Evolutionary conservation across 768 basidiomycete species (phyloP), one percentile per base, ranked within the genome.

Genomic region (Leucosporidium yakuticum): DNA sequence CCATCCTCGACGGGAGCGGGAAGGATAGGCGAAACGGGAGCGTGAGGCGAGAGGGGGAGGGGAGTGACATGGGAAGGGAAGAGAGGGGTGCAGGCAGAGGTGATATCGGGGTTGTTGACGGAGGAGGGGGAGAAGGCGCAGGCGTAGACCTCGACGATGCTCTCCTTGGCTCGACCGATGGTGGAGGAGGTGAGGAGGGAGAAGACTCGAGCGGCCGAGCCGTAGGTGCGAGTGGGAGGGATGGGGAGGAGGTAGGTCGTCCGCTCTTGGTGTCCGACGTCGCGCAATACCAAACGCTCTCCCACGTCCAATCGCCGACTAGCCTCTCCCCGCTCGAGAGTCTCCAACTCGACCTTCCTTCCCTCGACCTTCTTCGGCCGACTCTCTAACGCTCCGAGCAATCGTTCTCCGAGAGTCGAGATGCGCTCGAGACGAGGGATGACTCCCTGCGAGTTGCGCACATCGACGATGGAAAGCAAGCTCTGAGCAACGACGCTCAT

Each of bases 401-500:
- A 63, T 0, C 68, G 48, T 4, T n/a, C 29, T 19, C 44, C 29
- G 55, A 73, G 60, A 21, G 44, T 55, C 0, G 20, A 6, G 15
- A 73, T 36, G 4, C 71, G 65, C 21, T 56, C 65, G n/a, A 36
- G 29, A 0, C 71, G 62, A 0, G 50, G 20, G 1, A 67, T 12
- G 50, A 69, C 71, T 12, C 64, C 44, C 0, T 31, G 36, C 0
- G 68, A 20, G 17, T 34, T 47, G 2, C 68, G 54, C 23, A 51
- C 36, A 49, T 74, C 73, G 39, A 69, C 70, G 60, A 74, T 73
- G 4, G 64, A 25, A 14, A 73, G 58, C 21, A 76, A 7, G 21
- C 62, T 64, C 23, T 68, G 25, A 0, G 71, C 73, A 23, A 75
- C 51, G 17, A 34, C 68, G 73, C 77, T 91, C 50, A 96, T 87